Percentiles rank a stretch among this genome's conserved stretches.
These are phyloP conservation scores for Chrysanthemum makinoi DNA, from an alignment of 129 eudicot species.

Conservation along the genomic window DNA sequence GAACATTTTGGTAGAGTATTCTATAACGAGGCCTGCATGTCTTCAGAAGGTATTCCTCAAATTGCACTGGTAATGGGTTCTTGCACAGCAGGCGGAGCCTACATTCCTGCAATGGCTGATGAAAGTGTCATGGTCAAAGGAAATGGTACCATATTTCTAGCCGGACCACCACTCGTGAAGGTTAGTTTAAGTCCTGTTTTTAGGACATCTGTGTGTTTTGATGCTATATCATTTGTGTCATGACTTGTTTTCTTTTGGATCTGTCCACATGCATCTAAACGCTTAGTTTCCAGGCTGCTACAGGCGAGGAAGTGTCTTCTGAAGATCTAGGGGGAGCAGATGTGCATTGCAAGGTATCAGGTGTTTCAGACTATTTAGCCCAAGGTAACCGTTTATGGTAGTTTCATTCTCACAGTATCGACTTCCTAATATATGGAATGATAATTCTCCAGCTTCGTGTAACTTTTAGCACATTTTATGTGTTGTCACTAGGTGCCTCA, in stretches of 20 bases:
- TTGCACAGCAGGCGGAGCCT: constrained; percentile 99
- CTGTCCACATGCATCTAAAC: constrained; percentile 24
- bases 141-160: constrained; percentile 95
- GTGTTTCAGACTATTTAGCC: constrained; percentile 92
- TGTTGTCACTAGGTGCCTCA: neutral
- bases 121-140: constrained; percentile 99
- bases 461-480: neutral
- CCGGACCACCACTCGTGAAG: constrained; percentile 99
- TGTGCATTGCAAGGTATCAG: constrained; percentile 91
- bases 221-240: neutral
- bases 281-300: constrained; percentile 75
- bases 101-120: constrained; percentile 99
- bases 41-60: constrained; percentile 93
- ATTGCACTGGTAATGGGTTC: constrained; percentile 94
- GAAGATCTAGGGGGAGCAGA: constrained; percentile 98
- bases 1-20: constrained; percentile 93
- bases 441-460: neutral
- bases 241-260: constrained; percentile 22
- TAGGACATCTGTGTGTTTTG: neutral
- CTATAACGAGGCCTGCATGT: constrained; percentile 90
- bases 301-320: constrained; percentile 94
- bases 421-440: neutral
- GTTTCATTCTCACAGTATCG: neutral
- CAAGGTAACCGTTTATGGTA: constrained; percentile 51
- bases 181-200: constrained; percentile 36